Percentiles rank a stretch among this genome's conserved stretches.
These are phyloP conservation scores for Didymellaceae sp. DNA, from an alignment of 2,329 filamentous ascomycete species.

Conservation along the genomic window DNA sequence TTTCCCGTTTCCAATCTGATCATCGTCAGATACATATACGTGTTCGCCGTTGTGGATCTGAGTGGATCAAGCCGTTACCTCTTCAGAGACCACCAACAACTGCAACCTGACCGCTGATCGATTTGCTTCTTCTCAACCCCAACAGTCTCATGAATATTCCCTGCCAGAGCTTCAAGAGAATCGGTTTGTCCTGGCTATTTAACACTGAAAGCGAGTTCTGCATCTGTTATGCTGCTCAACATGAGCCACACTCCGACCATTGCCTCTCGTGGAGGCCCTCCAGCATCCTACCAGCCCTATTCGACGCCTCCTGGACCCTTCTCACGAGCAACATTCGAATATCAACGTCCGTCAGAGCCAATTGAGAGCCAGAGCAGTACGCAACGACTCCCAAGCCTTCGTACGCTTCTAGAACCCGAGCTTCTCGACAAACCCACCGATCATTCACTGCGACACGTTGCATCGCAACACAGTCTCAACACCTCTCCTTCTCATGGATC, in stretches of 20 bases:
- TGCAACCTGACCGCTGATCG: conserved; percentile 26
- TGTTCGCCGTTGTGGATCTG: conserved; percentile 38
- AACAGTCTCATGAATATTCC: conserved; percentile 38
- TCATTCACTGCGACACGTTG: conserved; percentile 29
- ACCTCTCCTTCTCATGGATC: conserved; percentile 38
- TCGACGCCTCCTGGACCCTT: conserved; percentile 34
- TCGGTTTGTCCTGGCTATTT: conserved; percentile 28
- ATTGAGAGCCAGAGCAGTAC: conserved; percentile 37
- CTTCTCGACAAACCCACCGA: conserved; percentile 44
- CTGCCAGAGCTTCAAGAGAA: conserved; percentile 41
- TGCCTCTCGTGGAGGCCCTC: conserved; percentile 70
- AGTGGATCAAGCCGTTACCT: conserved; percentile 44
- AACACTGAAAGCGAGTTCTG: background rate
- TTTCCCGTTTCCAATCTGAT: conserved; percentile 37
- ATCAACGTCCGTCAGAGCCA: conserved; percentile 34
- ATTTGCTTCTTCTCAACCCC: conserved; percentile 35
- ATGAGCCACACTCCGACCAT: conserved; percentile 88
- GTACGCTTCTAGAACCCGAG: conserved; percentile 46
- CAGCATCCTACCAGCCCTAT: conserved; percentile 38
- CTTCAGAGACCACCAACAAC: conserved; percentile 34
- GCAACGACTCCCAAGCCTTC: conserved; percentile 47
- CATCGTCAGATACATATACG: conserved; percentile 39
- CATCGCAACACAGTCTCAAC: conserved; percentile 25
- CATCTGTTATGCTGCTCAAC: conserved; percentile 58
- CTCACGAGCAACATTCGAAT: conserved; percentile 38